Evolutionary conservation across 495 filamentous ascomycete species (phyloP), one percentile per base, ranked within the genome.

Genomic region (Rhizodiscina lignyota): DNA sequence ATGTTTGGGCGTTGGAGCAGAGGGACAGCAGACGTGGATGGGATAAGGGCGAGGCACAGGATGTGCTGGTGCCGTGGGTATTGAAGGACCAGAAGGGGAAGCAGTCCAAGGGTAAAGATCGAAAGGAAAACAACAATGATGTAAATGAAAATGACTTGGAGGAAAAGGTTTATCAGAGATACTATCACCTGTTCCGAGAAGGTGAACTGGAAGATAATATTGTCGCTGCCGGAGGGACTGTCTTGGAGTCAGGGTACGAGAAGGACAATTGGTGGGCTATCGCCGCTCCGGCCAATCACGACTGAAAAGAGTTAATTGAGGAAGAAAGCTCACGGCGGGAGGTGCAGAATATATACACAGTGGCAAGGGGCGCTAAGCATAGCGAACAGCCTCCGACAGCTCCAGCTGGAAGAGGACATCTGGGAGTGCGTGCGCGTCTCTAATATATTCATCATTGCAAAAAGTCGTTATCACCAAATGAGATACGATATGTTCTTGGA

Each of bases 251-350:
- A 37, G 89, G 89, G 19, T 97, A 94, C 61, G 89, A 97, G 50
- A 89, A 74, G 56, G 89, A 97, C 45, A 97, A 97, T 63, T 96
- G 89, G 89, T 97, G 89, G 87, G 83, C 68, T 22, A 76, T 83
- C 32, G 68, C 65, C 30, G 54, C 52, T 24, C 33, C 17, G 16
- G 10, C 5, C 5, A 12, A 8, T n/a, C 16, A 8, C 8, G 11
- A 33, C 8, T 17, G 16, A 10, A 12, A 8, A 17, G 8, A 18
- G 10, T 6, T 33, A 33, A 33, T 33, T 33, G 24, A 8, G 24
- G 13, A 13, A 8, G 8, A 8, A 27, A 13, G 24, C 24, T 27
- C 8, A 8, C 24, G 24, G 8, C 8, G 24, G 8, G 13, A 27
- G 13, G 8, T 27, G 13, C 8, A 8, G 24, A 13, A 27, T 8